Conservation (phyloP, 768 basidiomycete genomes). For the Russula dissimulans region DNA sequence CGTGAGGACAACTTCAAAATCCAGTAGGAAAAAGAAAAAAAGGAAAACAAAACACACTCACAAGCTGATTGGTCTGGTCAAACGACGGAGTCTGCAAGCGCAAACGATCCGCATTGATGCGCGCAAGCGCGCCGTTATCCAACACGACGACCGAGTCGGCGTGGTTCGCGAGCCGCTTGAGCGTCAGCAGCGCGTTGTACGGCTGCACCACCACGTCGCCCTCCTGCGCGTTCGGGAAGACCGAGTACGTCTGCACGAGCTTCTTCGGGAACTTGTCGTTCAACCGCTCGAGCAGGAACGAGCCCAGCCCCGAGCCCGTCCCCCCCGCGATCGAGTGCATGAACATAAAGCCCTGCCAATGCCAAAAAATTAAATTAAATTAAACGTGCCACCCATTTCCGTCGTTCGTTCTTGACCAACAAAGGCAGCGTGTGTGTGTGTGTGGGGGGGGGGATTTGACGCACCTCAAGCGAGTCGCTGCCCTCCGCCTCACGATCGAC, state of each 20-base stretch:
- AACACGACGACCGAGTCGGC: slow-evolving; percentile 97
- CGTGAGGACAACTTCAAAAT: too few species aligned
- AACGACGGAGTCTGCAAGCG: slow-evolving; percentile 83
- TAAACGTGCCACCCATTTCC: too few species aligned
- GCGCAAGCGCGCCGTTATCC: slow-evolving; percentile 88
- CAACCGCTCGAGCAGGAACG: slow-evolving; percentile 91
- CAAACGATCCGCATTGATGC: slow-evolving; percentile 87
- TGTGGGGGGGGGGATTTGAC: slow-evolving; percentile 17
- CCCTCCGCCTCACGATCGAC: slow-evolving; percentile 97
- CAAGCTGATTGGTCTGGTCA: slow-evolving; percentile 88
- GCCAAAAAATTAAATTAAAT: too few species aligned
- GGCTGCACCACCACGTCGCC: slow-evolving; percentile 98
- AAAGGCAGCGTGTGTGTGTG: not conserved
- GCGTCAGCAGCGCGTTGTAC: slow-evolving; percentile 89
- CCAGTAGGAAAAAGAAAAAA: not conserved
- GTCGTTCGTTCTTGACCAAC: too few species aligned
- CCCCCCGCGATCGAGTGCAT: slow-evolving; percentile 99
- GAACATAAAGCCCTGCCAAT: slow-evolving; percentile 86
- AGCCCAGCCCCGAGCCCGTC: slow-evolving; percentile 95
- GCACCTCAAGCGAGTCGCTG: slow-evolving; percentile 90
- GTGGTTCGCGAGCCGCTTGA: slow-evolving; percentile 90
- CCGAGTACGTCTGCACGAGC: slow-evolving; percentile 97
- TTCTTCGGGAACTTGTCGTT: slow-evolving; percentile 99
- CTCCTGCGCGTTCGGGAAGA: slow-evolving; percentile 90
- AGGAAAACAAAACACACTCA: slow-evolving; percentile 22